Evolutionary conservation across 164 flowering plant species (phyloP).

Genomic region (Chloranthus sessilifolius): DNA sequence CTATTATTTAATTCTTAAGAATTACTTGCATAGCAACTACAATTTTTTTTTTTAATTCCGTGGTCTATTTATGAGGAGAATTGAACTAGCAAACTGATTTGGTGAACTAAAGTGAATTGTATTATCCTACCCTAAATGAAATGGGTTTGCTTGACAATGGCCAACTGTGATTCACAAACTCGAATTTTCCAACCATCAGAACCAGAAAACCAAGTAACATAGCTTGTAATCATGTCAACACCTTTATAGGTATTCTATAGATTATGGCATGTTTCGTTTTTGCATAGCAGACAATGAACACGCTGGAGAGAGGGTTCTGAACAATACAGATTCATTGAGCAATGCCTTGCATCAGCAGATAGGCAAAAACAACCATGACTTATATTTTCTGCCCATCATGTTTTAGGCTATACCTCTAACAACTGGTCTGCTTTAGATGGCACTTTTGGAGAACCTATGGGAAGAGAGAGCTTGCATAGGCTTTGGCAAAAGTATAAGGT

Average conservation of each 20-base stretch:
- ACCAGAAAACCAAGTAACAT: no score
- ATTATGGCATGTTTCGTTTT: conserved; percentile 86
- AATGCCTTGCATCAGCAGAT: conserved; percentile 72
- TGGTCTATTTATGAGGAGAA: no score
- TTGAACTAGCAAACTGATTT: no score
- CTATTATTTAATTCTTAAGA: no score
- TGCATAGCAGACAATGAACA: conserved; percentile 83
- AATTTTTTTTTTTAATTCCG: no score
- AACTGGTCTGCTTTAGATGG: conserved; percentile 47
- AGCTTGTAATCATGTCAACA: no score
- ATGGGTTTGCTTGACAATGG: no score
- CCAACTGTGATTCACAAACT: no score
- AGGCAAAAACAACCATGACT: conserved; percentile 85
- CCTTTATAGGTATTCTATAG: conserved; percentile 68
- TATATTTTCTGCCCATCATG: conserved; percentile 76
- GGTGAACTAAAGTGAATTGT: no score
- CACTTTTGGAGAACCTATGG: conserved; percentile 79
- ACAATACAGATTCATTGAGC: conserved; percentile 66
- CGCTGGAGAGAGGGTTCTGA: conserved; percentile 88
- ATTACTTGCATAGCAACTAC: no score
- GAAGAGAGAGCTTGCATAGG: conserved; percentile 63
- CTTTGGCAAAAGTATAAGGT: conserved; percentile 91
- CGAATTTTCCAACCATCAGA: no score
- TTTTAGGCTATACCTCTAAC: conserved; percentile 71
- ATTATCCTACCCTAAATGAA: no score